Percentiles rank a stretch among this genome's conserved stretches.
These are phyloP conservation scores for Psidium friedrichsthalianum DNA, from an alignment of 345 rosid genomes.

Conservation along the genomic window DNA sequence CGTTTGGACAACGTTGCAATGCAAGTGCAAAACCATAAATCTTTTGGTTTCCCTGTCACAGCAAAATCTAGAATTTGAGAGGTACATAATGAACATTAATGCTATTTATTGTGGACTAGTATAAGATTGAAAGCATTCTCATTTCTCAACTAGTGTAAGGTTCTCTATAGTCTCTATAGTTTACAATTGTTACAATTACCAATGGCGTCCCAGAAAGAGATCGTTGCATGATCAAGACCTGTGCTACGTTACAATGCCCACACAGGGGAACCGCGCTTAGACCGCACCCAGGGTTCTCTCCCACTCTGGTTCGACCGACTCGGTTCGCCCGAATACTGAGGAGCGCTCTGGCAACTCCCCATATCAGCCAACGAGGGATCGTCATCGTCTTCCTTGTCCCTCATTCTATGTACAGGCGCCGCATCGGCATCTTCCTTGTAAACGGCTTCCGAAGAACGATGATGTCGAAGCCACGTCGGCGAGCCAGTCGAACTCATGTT, in stretches of 20 bases:
- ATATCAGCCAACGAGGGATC: conserved; percentile 30
- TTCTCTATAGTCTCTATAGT: neutral
- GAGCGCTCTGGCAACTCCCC: conserved; percentile 55
- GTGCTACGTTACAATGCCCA: too few relatives aligned
- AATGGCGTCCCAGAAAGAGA: neutral
- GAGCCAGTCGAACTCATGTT: conserved; percentile 42
- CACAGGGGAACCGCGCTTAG: too few relatives aligned
- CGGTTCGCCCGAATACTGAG: conserved; percentile 29
- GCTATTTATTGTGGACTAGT: neutral
- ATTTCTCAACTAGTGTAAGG: neutral
- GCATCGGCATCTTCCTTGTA: conserved; percentile 11
- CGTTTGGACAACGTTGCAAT: neutral
- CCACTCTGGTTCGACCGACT: too few relatives aligned
- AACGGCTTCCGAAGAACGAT: conserved; percentile 15
- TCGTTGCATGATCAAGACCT: neutral
- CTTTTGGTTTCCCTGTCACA: neutral
- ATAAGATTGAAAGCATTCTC: neutral
- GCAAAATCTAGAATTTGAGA: neutral
- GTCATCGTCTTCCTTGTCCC: neutral
- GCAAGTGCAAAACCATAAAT: neutral
- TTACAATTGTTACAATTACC: neutral
- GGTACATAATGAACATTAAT: neutral
- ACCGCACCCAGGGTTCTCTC: too few relatives aligned
- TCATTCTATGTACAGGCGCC: neutral
- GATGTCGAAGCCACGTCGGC: conserved; percentile 26